Conservation (phyloP, 140 eudicot species). For the Senecio squalidus region DNA sequence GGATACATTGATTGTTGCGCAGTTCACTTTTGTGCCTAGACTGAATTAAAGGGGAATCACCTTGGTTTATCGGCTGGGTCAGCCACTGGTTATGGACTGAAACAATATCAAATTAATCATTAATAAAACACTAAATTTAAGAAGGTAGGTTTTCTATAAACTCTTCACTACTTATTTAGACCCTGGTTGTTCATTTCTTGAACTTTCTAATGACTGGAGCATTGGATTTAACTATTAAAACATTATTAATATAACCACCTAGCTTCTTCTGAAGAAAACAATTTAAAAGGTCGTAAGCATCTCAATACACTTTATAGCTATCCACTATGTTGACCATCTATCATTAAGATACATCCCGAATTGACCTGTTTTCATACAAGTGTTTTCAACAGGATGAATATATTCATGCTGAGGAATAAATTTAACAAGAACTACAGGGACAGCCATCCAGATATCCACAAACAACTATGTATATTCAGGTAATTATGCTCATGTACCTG, state of each 20-base stretch:
- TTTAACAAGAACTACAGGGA: not conserved
- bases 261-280: not conserved
- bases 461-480: not conserved
- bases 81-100: not conserved
- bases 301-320: not conserved
- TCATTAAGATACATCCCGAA: not conserved
- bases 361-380: no score
- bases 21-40: no score
- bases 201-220: not conserved
- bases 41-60: no score
- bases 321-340: not conserved
- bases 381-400: not conserved
- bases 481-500: slow-evolving; percentile 41
- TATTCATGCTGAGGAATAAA: not conserved
- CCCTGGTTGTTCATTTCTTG: not conserved
- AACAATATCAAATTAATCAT: not conserved
- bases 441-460: not conserved
- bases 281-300: not conserved
- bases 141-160: not conserved
- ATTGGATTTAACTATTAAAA: not conserved
- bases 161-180: not conserved
- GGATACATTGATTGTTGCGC: no score
- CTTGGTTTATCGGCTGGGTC: no score
- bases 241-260: not conserved
- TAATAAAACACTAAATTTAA: not conserved